These are phyloP conservation scores for Bacidia gigantensis DNA, from an alignment of 495 filamentous ascomycete species.

Conservation along the genomic window DNA sequence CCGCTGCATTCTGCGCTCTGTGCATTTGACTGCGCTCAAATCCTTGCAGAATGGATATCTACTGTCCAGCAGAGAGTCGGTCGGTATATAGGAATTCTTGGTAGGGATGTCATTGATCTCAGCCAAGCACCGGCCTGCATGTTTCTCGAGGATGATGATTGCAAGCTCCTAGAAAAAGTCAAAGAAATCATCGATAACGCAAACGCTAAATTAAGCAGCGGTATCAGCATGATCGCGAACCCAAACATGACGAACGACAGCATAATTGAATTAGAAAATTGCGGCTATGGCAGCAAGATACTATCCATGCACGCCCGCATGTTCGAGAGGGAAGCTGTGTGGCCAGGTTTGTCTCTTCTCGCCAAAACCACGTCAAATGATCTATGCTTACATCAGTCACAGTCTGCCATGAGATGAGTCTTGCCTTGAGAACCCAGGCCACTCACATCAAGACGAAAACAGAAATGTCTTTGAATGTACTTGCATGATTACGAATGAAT, in stretches of 20 bases:
- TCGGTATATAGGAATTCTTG: constrained; percentile 72
- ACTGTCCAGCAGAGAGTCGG: constrained; percentile 93
- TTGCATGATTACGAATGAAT: background rate
- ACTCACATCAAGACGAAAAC: constrained; percentile 62
- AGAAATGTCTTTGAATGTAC: constrained; percentile 41
- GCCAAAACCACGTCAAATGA: background rate
- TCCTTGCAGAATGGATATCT: constrained; percentile 90
- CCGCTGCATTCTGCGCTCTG: constrained; percentile 89
- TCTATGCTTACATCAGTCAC: constrained; percentile 21
- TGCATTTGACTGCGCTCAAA: constrained; percentile 90
- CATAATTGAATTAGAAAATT: constrained; percentile 41
- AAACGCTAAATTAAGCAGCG: constrained; percentile 64
- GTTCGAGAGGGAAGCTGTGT: constrained; percentile 79
- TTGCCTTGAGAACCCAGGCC: constrained; percentile 74
- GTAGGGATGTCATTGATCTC: constrained; percentile 66
- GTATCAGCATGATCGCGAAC: constrained; percentile 30
- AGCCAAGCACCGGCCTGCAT: constrained; percentile 68
- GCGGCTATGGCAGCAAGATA: constrained; percentile 75
- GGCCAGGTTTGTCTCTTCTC: constrained; percentile 56
- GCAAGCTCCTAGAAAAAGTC: constrained; percentile 75
- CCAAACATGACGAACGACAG: constrained; percentile 38
- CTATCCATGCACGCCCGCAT: constrained; percentile 76
- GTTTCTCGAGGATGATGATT: constrained; percentile 85
- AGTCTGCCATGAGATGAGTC: constrained; percentile 83
- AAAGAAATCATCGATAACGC: constrained; percentile 65